phyloP scores from a whole-genome alignment of 495 filamentous ascomycete genomes.

The Pseudotulostoma volvatum region DNA sequence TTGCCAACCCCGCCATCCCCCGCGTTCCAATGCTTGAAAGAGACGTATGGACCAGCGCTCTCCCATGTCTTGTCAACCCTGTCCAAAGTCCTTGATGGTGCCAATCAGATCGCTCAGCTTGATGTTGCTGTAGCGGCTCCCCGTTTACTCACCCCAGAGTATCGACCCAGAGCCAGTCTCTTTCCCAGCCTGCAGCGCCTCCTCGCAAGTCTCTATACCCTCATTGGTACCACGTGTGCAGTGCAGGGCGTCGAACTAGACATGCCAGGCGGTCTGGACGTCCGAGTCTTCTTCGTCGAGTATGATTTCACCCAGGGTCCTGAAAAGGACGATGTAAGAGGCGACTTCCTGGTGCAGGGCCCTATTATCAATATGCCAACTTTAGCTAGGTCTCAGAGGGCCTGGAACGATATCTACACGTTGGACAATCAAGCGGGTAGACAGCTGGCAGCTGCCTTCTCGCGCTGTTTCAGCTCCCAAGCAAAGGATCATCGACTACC shows the following conservation, averaged over 20 bases:
- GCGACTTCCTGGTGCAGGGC: slow-evolving; percentile 36
- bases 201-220: slow-evolving; percentile 60
- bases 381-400: slow-evolving; percentile 44
- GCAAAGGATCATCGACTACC: slow-evolving; percentile 11
- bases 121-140: slow-evolving; percentile 32
- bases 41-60: slow-evolving; percentile 25
- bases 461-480: slow-evolving; percentile 10
- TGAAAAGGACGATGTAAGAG: slow-evolving; percentile 13
- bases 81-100: slow-evolving; percentile 12
- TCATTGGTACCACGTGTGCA: slow-evolving; percentile 51
- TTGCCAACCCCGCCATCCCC: slow-evolving; percentile 31
- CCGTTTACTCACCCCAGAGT: slow-evolving; percentile 19
- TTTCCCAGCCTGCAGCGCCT: slow-evolving; percentile 50
- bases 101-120: slow-evolving; percentile 17
- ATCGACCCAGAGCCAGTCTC: slow-evolving; percentile 33
- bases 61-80: slow-evolving; percentile 18
- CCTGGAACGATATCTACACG: slow-evolving; percentile 57
- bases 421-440: slow-evolving; percentile 43
- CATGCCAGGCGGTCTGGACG: slow-evolving; percentile 57
- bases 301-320: slow-evolving; percentile 29
- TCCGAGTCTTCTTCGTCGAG: slow-evolving; percentile 56
- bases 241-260: slow-evolving; percentile 44
- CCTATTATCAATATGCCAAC: slow-evolving; percentile 49
- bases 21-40: slow-evolving; percentile 21
- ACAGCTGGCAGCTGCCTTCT: slow-evolving; percentile 16